Conservation (phyloP, 352 stramenopile genomes). For the Phytophthora fragariaefolia region DNA sequence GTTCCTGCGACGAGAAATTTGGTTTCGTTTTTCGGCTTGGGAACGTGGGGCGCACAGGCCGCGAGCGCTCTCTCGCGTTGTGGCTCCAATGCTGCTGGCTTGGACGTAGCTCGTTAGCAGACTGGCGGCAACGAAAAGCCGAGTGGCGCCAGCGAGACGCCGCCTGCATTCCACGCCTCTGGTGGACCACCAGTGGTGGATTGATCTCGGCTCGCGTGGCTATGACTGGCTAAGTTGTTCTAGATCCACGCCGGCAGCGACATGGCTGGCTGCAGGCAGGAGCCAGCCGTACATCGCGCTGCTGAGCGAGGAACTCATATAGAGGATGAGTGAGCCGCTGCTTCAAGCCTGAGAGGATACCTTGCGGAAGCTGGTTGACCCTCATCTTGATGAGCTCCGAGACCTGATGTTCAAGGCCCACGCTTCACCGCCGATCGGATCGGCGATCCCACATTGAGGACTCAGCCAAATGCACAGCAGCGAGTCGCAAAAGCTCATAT, state of each 20-base stretch:
- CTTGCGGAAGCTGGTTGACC: background rate
- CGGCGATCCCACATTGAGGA: background rate
- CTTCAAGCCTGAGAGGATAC: no score
- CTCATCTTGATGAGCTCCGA: background rate
- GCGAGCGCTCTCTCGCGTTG: background rate
- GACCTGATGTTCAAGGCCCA: constrained; percentile 1
- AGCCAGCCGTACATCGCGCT: no score
- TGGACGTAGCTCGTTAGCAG: no score
- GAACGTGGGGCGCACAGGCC: background rate
- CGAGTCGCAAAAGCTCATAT: no score
- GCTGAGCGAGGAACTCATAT: no score
- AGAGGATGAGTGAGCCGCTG: no score
- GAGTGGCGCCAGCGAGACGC: background rate
- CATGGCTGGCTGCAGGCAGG: no score
- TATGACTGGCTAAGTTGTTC: constrained; percentile 1
- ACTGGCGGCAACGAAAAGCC: background rate
- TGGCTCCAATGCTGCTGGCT: background rate
- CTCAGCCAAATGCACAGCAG: no score
- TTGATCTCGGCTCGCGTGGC: constrained; percentile 1
- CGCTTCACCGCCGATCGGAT: background rate
- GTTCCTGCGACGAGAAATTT: background rate
- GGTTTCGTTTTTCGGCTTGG: background rate
- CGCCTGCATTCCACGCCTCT: no score
- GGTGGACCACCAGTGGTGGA: background rate
- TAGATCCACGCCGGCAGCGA: background rate